phyloP scores from a whole-genome alignment of 1,284 basidiomycete species.

The Cryptococcus neoformans region DNA sequence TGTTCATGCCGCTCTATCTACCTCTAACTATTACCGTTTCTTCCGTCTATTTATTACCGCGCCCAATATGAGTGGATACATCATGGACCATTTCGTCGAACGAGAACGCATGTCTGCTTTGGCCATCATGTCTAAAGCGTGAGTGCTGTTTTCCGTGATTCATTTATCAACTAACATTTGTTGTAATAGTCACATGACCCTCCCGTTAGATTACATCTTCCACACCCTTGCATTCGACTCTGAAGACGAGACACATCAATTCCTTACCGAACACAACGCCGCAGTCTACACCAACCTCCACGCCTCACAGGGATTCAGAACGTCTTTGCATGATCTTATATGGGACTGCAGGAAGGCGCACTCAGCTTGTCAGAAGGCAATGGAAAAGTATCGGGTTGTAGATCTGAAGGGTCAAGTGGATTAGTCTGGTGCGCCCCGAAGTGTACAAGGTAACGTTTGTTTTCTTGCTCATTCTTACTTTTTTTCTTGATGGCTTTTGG shows the following conservation, averaged over 20 bases:
- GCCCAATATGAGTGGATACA: constrained; percentile 97
- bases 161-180: not conserved
- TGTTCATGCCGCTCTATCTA: constrained; percentile 82
- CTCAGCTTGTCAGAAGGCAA: constrained; percentile 46
- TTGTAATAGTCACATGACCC: constrained; percentile 64
- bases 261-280: constrained; percentile 68
- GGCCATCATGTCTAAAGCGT: constrained; percentile 89
- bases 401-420: constrained; percentile 56
- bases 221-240: constrained; percentile 81
- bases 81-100: constrained; percentile 98
- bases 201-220: constrained; percentile 74
- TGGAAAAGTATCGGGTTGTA: constrained; percentile 53
- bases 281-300: constrained; percentile 58
- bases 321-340: constrained; percentile 32
- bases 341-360: constrained; percentile 55
- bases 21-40: constrained; percentile 90
- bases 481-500: too few species aligned
- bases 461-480: too few species aligned
- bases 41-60: constrained; percentile 81
- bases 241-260: constrained; percentile 62
- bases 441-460: too few species aligned
- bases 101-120: constrained; percentile 86
- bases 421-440: constrained; percentile 9
- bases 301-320: constrained; percentile 12
- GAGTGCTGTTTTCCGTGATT: constrained; percentile 44